Percentiles rank a stretch among this genome's conserved stretches.
Conservation (phyloP, 2,329 filamentous ascomycete species). For the Aspergillus brasiliensis region DNA sequence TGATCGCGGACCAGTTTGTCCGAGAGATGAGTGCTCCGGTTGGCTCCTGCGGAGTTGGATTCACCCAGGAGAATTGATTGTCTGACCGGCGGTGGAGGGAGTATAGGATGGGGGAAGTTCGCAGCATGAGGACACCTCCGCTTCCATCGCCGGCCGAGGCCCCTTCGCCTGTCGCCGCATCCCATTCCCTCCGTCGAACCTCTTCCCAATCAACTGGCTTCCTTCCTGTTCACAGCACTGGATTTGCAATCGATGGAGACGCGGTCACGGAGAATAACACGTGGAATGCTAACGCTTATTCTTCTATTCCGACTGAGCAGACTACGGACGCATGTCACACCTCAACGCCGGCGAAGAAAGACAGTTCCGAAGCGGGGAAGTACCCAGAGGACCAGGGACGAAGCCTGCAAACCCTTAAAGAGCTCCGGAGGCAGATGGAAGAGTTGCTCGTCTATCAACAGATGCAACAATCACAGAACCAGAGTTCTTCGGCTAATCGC, state of each 20-base stretch:
- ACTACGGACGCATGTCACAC: conserved; percentile 16
- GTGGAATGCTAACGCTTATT: conserved; percentile 25
- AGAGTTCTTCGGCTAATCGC: conserved; percentile 16
- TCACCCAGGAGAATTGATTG: conserved; percentile 37
- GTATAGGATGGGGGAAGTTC: conserved; percentile 39
- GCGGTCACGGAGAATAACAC: conserved; percentile 13
- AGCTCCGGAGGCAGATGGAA: conserved; percentile 46
- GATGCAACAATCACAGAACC: conserved; percentile 36
- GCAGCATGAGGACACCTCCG: conserved; percentile 43
- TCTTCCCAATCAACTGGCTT: conserved; percentile 28
- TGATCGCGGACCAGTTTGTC: conserved; percentile 28
- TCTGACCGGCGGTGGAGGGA: conserved; percentile 36
- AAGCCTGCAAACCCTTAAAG: conserved; percentile 42
- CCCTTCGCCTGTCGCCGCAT: conserved; percentile 32
- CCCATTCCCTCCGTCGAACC: conserved; percentile 30
- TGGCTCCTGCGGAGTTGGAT: conserved; percentile 32
- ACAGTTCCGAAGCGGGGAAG: conserved; percentile 25
- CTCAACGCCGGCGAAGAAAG: conserved; percentile 17
- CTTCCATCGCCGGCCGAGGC: conserved; percentile 44
- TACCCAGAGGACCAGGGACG: conserved; percentile 34
- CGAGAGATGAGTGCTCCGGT: conserved; percentile 39
- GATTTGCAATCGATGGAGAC: conserved; percentile 19
- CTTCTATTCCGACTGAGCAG: conserved; percentile 22
- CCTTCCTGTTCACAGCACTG: conserved; percentile 21
- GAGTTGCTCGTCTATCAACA: conserved; percentile 45